Evolutionary conservation across 352 stramenopile species (phyloP).

Genomic region (Globisporangium recalcitrans): DNA sequence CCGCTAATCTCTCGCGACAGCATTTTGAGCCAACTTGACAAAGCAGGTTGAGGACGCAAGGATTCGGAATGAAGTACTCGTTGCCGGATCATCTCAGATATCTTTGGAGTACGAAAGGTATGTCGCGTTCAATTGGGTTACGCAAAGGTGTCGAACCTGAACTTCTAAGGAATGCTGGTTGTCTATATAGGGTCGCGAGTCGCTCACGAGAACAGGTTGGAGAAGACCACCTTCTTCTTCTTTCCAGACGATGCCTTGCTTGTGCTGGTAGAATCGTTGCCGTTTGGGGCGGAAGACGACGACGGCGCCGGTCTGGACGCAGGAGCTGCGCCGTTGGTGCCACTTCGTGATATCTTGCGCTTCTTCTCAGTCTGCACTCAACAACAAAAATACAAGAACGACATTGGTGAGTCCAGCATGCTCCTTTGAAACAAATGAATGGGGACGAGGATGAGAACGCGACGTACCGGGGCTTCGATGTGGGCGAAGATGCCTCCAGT

Average conservation of each 20-base stretch:
- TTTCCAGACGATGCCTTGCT: slow-evolving; percentile 31
- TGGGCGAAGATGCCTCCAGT: slow-evolving; percentile 83
- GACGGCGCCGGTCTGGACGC: slow-evolving; percentile 8
- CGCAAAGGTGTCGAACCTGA: neutral
- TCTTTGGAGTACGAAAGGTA: neutral
- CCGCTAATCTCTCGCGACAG: neutral
- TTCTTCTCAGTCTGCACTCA: slow-evolving; percentile 56
- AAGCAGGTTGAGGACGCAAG: neutral
- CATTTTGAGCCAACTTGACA: neutral
- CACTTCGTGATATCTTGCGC: slow-evolving; percentile 30
- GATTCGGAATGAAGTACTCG: neutral
- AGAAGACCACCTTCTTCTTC: slow-evolving; percentile 85
- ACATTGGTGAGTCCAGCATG: neutral
- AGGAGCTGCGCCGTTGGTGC: slow-evolving; percentile 6
- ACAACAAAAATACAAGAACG: neutral
- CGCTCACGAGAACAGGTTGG: slow-evolving; percentile 56
- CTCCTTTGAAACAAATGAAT: neutral
- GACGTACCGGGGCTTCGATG: slow-evolving; percentile 50
- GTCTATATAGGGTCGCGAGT: slow-evolving; percentile 1
- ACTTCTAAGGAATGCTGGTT: slow-evolving; percentile 1
- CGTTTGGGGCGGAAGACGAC: neutral
- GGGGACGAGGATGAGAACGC: neutral
- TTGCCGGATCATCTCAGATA: neutral
- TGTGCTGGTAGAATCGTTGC: slow-evolving; percentile 1
- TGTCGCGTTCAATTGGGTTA: neutral